Conservation (phyloP, 495 filamentous ascomycete species). For the Patellaria atrata region DNA sequence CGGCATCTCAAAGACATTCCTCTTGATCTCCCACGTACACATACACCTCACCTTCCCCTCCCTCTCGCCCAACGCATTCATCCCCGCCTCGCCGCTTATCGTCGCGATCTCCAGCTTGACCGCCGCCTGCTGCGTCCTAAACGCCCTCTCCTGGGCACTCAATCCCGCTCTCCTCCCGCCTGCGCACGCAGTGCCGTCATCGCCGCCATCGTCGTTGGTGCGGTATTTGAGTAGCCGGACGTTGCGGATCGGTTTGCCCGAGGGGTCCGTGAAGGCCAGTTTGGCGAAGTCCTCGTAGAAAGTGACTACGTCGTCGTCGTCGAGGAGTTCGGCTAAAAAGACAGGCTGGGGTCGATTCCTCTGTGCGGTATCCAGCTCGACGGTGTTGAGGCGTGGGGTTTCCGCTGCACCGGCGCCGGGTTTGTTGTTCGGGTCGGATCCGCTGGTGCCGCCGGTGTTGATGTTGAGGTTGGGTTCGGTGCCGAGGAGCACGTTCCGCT, state of each 20-base stretch:
- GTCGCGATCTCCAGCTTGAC: constrained; percentile 26
- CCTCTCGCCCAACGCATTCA: constrained; percentile 57
- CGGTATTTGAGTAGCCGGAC: constrained; percentile 87
- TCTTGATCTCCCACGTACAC: constrained; percentile 91
- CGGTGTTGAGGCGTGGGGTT: constrained; percentile 32
- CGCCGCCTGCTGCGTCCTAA: constrained; percentile 10
- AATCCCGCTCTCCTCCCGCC: constrained; percentile 9
- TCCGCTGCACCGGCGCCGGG: constrained; percentile 7
- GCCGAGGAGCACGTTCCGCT: constrained; percentile 76
- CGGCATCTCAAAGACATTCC: constrained; percentile 95
- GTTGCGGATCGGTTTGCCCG: constrained; percentile 64
- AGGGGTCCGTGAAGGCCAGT: constrained; percentile 76
- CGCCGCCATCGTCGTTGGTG: constrained; percentile 47
- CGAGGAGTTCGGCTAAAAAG: constrained; percentile 80
- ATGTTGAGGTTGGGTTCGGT: constrained; percentile 80
- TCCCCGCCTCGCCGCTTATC: constrained; percentile 64
- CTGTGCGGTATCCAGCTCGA: constrained; percentile 8
- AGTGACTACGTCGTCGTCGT: constrained; percentile 82
- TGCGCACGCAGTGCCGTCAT: constrained; percentile 17
- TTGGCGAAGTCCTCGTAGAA: constrained; percentile 95
- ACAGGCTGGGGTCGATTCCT: constrained; percentile 47
- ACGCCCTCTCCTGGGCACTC: background rate
- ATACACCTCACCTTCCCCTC: constrained; percentile 90
- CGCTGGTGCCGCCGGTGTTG: constrained; percentile 44
- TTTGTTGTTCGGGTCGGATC: constrained; percentile 23